phyloP scores from a whole-genome alignment of 345 rosid species.

The Sisymbrium irio region DNA sequence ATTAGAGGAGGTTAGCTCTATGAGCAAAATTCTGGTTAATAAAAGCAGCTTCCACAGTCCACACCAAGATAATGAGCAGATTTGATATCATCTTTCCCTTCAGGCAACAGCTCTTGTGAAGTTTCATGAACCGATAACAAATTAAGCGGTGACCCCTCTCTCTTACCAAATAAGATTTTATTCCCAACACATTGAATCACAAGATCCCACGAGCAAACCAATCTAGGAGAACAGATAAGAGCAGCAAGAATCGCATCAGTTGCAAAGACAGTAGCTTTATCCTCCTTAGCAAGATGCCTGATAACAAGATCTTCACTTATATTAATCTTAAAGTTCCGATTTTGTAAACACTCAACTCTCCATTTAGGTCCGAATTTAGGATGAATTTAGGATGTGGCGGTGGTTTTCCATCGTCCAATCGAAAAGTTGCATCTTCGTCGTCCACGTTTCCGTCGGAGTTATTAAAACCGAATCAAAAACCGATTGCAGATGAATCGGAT shows the following conservation, averaged over 20 bases:
- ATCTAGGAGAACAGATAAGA: conserved; percentile 87
- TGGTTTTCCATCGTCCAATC: conserved; percentile 85
- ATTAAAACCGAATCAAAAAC: conserved; percentile 64
- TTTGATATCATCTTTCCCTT: conserved; percentile 35
- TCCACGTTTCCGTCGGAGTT: conserved; percentile 34
- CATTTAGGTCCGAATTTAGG: conserved; percentile 89
- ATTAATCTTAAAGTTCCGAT: conserved; percentile 84
- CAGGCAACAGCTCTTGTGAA: conserved; percentile 71
- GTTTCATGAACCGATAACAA: conserved; percentile 87
- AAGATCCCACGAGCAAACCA: too few relatives aligned
- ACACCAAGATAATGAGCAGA: conserved; percentile 51
- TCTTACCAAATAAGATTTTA: conserved; percentile 84
- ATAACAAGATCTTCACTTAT: conserved; percentile 95
- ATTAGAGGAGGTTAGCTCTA: too few relatives aligned
- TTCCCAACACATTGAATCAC: conserved; percentile 96
- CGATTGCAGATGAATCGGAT: conserved; percentile 45
- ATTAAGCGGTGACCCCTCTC: conserved; percentile 89
- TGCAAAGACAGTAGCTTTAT: conserved; percentile 88
- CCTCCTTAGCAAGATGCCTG: conserved; percentile 82
- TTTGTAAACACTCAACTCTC: conserved; percentile 90
- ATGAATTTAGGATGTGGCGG: too few relatives aligned
- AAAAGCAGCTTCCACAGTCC: conserved; percentile 74
- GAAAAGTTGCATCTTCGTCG: conserved; percentile 80
- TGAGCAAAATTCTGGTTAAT: conserved; percentile 45
- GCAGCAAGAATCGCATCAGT: conserved; percentile 82